Evolutionary conservation across 345 rosid genomes (phyloP).

Genomic region (Populus euphratica): DNA sequence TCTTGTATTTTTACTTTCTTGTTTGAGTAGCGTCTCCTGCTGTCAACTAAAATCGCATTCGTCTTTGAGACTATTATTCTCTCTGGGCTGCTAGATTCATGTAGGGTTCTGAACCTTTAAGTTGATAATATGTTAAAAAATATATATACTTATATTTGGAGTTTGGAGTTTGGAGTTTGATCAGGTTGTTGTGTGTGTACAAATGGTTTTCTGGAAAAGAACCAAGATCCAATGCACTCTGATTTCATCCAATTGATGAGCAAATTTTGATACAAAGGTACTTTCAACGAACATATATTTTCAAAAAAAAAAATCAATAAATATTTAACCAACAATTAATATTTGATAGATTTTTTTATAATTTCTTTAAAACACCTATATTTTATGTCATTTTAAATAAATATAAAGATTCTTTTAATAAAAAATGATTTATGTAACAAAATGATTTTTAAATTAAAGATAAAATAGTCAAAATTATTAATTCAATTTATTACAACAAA

Average conservation of each 20-base stretch:
- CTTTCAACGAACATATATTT: no score
- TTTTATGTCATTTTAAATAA: no score
- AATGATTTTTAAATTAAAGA: no score
- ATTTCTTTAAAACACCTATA: no score
- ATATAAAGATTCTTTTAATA: no score
- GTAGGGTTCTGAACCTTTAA: not conserved
- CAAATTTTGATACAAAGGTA: no score
- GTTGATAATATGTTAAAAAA: not conserved
- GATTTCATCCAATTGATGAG: constrained; percentile 48
- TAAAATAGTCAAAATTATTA: no score
- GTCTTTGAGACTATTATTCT: not conserved
- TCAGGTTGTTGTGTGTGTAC: constrained; percentile 66
- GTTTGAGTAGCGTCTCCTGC: not conserved
- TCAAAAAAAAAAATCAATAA: no score
- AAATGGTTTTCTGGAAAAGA: constrained; percentile 90
- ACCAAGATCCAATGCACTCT: constrained; percentile 66
- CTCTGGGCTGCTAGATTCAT: not conserved
- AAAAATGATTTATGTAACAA: no score
- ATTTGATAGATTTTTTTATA: no score
- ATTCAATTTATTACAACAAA: no score
- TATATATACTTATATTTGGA: constrained; percentile 23
- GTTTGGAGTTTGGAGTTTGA: constrained; percentile 34
- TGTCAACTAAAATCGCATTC: not conserved
- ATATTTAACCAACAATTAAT: no score
- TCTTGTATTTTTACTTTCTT: not conserved